phyloP scores from a whole-genome alignment of 2,329 filamentous ascomycete species.

The Cryoendolithus antarcticus region DNA sequence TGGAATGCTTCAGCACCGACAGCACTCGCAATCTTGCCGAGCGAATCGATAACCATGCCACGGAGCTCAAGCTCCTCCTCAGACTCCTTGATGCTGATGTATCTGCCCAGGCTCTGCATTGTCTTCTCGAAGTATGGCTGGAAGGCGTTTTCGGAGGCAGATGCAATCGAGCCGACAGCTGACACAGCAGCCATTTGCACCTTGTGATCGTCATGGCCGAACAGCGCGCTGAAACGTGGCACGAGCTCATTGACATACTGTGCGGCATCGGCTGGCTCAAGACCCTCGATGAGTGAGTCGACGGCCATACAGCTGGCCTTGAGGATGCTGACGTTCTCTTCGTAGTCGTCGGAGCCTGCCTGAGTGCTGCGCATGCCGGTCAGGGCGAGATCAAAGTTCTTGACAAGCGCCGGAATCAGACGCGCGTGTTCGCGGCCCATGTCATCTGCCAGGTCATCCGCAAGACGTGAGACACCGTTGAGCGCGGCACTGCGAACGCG shows the following conservation, averaged over 20 bases:
- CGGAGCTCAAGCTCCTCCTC: slow-evolving; percentile 84
- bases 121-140: slow-evolving; percentile 82
- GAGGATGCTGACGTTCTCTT: slow-evolving; percentile 73
- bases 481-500: slow-evolving; percentile 79
- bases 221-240: slow-evolving; percentile 69
- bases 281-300: slow-evolving; percentile 77
- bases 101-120: slow-evolving; percentile 79
- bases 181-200: slow-evolving; percentile 83
- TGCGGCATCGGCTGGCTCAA: slow-evolving; percentile 69
- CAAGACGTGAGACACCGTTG: slow-evolving; percentile 76
- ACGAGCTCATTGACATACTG: slow-evolving; percentile 74
- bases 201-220: slow-evolving; percentile 73
- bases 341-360: slow-evolving; percentile 37
- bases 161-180: slow-evolving; percentile 81
- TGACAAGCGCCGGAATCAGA: slow-evolving; percentile 71
- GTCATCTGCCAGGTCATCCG: slow-evolving; percentile 86
- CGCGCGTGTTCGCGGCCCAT: slow-evolving; percentile 73
- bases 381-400: slow-evolving; percentile 76
- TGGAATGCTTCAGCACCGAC: slow-evolving; percentile 80
- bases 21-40: slow-evolving; percentile 83
- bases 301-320: slow-evolving; percentile 82
- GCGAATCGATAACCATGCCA: slow-evolving; percentile 78
- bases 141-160: slow-evolving; percentile 71
- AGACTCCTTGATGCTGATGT: slow-evolving; percentile 73
- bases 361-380: slow-evolving; percentile 46